Percentiles rank a stretch among this genome's conserved stretches.
Evolutionary conservation across 805 yeast genomes (phyloP).

Genomic region (Yarrowia porcina): DNA sequence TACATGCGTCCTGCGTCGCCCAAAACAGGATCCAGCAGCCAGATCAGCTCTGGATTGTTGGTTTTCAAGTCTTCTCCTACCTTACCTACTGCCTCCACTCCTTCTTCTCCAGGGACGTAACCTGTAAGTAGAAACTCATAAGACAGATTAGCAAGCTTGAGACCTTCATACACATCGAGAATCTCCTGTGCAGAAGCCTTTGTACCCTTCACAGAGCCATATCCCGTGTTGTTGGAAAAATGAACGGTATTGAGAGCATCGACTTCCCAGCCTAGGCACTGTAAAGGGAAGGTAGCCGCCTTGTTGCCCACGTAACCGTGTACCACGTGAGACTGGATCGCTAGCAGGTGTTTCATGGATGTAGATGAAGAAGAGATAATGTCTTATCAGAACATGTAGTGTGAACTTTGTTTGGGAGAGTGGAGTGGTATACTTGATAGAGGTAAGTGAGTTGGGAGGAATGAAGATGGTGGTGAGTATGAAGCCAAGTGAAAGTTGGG

Average conservation of each 20-base stretch:
- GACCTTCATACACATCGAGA: constrained; percentile 51
- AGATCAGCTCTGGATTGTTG: constrained; percentile 38
- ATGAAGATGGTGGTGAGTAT: no score
- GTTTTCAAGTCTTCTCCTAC: constrained; percentile 41
- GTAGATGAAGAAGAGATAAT: neutral
- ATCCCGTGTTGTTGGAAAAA: constrained; percentile 90
- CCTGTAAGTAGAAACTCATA: constrained; percentile 78
- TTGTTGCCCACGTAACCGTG: constrained; percentile 95
- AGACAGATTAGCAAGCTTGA: constrained; percentile 46
- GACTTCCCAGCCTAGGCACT: constrained; percentile 86
- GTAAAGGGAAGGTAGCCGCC: constrained; percentile 88
- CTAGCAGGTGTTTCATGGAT: constrained; percentile 39
- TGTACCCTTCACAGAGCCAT: constrained; percentile 62
- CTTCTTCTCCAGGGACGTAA: constrained; percentile 64
- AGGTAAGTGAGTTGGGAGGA: no score
- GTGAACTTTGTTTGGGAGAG: neutral
- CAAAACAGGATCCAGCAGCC: constrained; percentile 86
- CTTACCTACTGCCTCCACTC: constrained; percentile 49
- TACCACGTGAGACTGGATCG: constrained; percentile 85
- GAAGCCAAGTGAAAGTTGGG: no score
- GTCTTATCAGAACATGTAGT: neutral
- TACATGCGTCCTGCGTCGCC: constrained; percentile 87
- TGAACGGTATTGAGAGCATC: constrained; percentile 86
- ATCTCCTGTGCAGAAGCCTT: constrained; percentile 49
- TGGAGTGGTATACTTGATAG: neutral